Evolutionary conservation across 2,329 filamentous ascomycete genomes (phyloP), one percentile per base, ranked within the genome.

Genomic region (Zymoseptoria crescenta): DNA sequence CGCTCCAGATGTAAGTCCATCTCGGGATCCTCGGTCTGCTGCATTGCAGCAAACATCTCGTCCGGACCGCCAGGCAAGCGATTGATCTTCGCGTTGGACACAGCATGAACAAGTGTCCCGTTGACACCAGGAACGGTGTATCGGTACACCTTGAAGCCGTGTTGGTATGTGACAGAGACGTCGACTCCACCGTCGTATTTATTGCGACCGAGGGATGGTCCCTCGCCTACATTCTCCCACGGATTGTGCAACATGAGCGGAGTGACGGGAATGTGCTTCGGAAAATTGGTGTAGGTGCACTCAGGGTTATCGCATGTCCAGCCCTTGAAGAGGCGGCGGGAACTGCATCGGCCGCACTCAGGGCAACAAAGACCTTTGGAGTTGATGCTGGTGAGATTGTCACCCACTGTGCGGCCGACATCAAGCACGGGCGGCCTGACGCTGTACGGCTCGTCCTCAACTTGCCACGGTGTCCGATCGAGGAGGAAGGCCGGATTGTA

Each of bases 301-400:
- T 64, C 65, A 0, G 64, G 62, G 13, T 78, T 81, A 50, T 79
- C 75, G 60, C 87, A 91, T 27, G 74, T 71, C 86, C 86, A 89
- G 1, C 79, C 77, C 4, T 72, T 73, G 85, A 87, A 91, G 24
- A 78, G 72, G 13, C 80, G 75, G 1, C 87, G 79, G 2, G 83
- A 78, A 49, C 79, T 84, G 65, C 87, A 89, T 49, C 82, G 79
- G 0, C 77, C 74, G 63, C 88, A 91, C 1, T 73, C 60, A 0
- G 83, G 84, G 64, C 88, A 92, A 1, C 87, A 82, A 52, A 90
- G 81, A 0, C 87, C 88, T 55, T 77, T 76, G 67, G 83, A 86
- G 58, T 81, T 83, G 8, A 76, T 70, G 2, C 75, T 73, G 9
- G 82, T 79, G 0, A 81, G 79, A 3, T 81, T 79, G 57, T 78